Base-by-base conservation (phyloP, 441 rosid genomes). In the Mallotus japonicus region DNA sequence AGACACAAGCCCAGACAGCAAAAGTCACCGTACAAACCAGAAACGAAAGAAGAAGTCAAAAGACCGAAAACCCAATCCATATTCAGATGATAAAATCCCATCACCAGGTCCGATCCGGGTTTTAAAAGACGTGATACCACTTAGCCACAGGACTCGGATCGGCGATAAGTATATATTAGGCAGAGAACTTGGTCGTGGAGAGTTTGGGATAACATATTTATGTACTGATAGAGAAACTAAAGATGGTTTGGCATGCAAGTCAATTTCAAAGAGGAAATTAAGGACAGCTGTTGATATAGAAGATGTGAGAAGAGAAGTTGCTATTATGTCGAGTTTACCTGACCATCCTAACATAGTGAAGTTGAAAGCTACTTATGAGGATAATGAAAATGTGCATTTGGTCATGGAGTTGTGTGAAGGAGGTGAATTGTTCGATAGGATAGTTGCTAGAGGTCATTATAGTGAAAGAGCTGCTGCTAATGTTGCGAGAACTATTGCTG, bases 381-480 rank as follows among this genome's bases (percentile, higher is more conserved):
- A 92, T 57, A 68, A 65, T 42, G 97, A 95, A 76, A 92, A 92
- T 51, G 99, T 95, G 53, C 94, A 92, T 75, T 75, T 95, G 76
- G 97, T 92, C 44, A 92, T 92, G 97, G 97, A 92, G 86, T 82
- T 95, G 19, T 95, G 99, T 40, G 99, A 95, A 76, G 99, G 99
- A 42, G 99, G 99, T 0, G 99, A 95, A 84, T 85, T 95, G 44
- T 95, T 95, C n/a, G 99, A 95, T 71, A 75, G 99, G 85, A 95
- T 95, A n/a, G 97, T 95, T 3, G 99, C 99, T 1, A 87, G 97
- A 60, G 99, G 99, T 16, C 97, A 92, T 79, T 92, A 92, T 71
- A 87, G 90, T 37, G 97, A 95, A 80, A 84, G 97, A 17, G 97
- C 97, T 0, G 97, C 99, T 14, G 97, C 99, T 0, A 77, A 73